A percentile compares a stretch with the other conserved stretches of the same genome.
phyloP scores from a whole-genome alignment of 345 rosid genomes.

The Orychophragmus violaceus region DNA sequence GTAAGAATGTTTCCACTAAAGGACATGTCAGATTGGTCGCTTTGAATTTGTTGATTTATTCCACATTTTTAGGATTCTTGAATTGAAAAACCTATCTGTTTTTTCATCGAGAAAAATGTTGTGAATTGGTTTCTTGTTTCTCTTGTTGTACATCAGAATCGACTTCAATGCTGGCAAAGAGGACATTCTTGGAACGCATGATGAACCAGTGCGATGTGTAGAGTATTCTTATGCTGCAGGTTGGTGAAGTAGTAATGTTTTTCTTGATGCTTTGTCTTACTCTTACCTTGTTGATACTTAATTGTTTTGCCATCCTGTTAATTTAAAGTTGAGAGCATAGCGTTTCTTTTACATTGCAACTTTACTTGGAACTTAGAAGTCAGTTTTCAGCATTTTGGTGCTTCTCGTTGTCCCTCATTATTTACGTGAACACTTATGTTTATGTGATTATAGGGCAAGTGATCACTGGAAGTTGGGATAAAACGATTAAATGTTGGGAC shows the following conservation, averaged over 20 bases:
- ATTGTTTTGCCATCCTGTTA: not conserved
- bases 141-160: conserved; percentile 49
- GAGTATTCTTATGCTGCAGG: conserved; percentile 97
- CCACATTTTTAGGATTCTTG: too few species aligned
- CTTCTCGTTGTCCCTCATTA: not conserved
- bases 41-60: not conserved
- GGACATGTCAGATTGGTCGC: not conserved
- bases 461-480: conserved; percentile 96
- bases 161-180: conserved; percentile 77
- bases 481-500: conserved; percentile 91
- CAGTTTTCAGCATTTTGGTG: not conserved
- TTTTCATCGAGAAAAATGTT: not conserved
- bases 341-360: not conserved
- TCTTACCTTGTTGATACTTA: not conserved
- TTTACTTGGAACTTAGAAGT: not conserved
- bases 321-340: not conserved
- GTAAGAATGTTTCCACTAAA: not conserved
- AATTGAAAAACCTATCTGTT: not conserved
- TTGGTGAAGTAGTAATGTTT: conserved; percentile 21
- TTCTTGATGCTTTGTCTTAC: not conserved
- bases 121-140: not conserved
- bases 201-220: conserved; percentile 82
- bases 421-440: not conserved
- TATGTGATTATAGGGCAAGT: conserved; percentile 64
- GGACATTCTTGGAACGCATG: conserved; percentile 80